Percentiles rank a stretch among this genome's conserved stretches.
phyloP scores from a whole-genome alignment of 2,329 filamentous ascomycete genomes.

The Aschersonia sp. region DNA sequence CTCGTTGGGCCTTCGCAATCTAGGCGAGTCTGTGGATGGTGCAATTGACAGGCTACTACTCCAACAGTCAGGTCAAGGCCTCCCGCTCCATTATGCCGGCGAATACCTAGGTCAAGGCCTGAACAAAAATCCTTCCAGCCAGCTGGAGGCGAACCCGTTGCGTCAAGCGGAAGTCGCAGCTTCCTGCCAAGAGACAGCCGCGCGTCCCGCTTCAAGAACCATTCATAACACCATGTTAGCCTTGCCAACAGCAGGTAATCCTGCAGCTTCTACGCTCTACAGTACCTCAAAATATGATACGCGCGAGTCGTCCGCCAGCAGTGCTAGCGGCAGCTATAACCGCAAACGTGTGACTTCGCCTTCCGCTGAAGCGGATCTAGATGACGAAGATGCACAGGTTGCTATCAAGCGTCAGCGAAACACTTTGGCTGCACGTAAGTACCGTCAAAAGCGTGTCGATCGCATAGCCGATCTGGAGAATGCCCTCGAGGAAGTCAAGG shows the following conservation, averaged over 20 bases:
- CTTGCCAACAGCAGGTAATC: not conserved
- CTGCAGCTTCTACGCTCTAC: not conserved
- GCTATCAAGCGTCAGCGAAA: constrained; percentile 49
- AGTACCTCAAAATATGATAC: not conserved
- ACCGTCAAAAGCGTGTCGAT: constrained; percentile 56
- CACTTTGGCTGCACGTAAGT: constrained; percentile 56
- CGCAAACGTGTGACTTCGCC: constrained; percentile 5
- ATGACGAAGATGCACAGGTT: constrained; percentile 11
- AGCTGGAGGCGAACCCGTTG: not conserved
- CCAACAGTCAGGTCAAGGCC: not conserved
- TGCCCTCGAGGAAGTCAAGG: constrained; percentile 40
- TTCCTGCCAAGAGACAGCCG: not conserved
- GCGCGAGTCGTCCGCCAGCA: constrained; percentile 2
- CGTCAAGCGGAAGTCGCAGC: not conserved
- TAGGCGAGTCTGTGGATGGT: not conserved
- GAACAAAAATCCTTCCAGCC: not conserved
- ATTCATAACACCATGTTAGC: not conserved
- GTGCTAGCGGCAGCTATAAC: constrained; percentile 6
- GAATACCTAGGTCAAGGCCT: no score
- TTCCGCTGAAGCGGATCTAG: constrained; percentile 6
- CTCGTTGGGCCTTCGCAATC: constrained; percentile 1
- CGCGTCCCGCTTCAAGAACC: not conserved
- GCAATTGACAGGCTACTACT: not conserved
- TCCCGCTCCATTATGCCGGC: no score
- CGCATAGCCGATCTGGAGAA: constrained; percentile 47